phyloP scores from a whole-genome alignment of 441 rosid genomes.

The Cnidoscolus chayamansa region DNA sequence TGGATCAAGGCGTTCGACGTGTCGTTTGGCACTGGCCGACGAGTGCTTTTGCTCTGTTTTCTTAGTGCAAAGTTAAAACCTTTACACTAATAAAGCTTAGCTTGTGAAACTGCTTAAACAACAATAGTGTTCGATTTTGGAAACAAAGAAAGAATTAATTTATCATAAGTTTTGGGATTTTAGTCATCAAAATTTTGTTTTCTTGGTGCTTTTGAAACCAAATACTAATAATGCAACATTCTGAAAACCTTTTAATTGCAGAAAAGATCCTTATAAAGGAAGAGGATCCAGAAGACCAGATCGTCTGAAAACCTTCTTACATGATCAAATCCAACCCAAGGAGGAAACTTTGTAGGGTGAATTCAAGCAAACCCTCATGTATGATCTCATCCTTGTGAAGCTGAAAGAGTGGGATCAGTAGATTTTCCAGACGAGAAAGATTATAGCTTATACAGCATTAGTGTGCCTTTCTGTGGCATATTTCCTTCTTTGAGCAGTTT shows the following conservation, averaged over 20 bases:
- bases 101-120: too few species aligned
- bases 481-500: background rate
- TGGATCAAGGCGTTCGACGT: too few species aligned
- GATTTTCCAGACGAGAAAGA: background rate
- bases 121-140: too few species aligned
- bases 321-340: conserved; percentile 44
- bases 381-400: conserved; percentile 10
- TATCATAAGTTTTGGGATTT: too few species aligned
- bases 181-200: too few species aligned
- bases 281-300: conserved; percentile 35
- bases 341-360: conserved; percentile 31
- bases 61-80: too few species aligned
- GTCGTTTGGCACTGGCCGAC: too few species aligned
- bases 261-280: conserved; percentile 38
- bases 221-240: too few species aligned
- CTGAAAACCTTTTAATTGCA: background rate
- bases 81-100: too few species aligned
- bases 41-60: too few species aligned
- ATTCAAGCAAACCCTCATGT: conserved; percentile 36
- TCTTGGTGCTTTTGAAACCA: too few species aligned
- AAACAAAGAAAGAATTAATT: too few species aligned
- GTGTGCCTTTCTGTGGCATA: background rate
- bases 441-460: background rate
- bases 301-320: conserved; percentile 43
- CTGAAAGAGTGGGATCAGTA: background rate